Evolutionary conservation across 1,284 basidiomycete genomes (phyloP), one percentile per base, ranked within the genome.

Genomic region (Malassezia cuniculi): DNA sequence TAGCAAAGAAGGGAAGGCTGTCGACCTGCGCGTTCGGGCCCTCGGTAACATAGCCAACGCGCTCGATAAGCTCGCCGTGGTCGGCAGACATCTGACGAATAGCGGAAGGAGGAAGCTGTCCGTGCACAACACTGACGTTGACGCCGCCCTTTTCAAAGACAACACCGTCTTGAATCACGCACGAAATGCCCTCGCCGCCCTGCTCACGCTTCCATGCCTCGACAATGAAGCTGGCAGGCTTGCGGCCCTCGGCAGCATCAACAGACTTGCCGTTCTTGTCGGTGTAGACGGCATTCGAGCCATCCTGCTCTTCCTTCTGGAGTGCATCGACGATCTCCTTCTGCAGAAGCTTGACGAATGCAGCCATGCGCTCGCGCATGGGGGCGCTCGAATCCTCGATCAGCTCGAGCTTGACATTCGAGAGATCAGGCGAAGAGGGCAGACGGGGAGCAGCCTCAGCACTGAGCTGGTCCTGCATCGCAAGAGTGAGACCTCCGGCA

Each of bases 141-240:
- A 95, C 86, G 2, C 93, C 93, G 2, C 82, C 90, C 69, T 97
- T 97, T 68, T 97, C 90, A 55, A 97, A 80, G 14, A 85, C 74
- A 24, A 64, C 60, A 1, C 81, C 78, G 27, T 76, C 72, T 11
- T 82, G 75, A 56, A 95, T 79, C 11, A 93, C 82, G 67, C 85
- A 90, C 1, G 85, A 89, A 42, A 79, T 76, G 11, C 90, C 90
- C 40, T 76, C 76, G 1, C 89, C 89, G 3, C 89, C 87, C 50
- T 85, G 74, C 14, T 80, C 69, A 34, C 90, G 77, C 34, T 78
- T 68, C 89, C 90, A 90, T 24, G 77, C 73, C 69, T 95, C 90
- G 31, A 82, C 80, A 52, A 82, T 76, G 75, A 95, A 95, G n/a
- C n/a, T n/a, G n/a, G n/a, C n/a, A n/a, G n/a, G n/a, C n/a, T n/a